These are phyloP conservation scores for Begonia fuchsioides DNA, from an alignment of 306 rosid species.

Conservation along the genomic window DNA sequence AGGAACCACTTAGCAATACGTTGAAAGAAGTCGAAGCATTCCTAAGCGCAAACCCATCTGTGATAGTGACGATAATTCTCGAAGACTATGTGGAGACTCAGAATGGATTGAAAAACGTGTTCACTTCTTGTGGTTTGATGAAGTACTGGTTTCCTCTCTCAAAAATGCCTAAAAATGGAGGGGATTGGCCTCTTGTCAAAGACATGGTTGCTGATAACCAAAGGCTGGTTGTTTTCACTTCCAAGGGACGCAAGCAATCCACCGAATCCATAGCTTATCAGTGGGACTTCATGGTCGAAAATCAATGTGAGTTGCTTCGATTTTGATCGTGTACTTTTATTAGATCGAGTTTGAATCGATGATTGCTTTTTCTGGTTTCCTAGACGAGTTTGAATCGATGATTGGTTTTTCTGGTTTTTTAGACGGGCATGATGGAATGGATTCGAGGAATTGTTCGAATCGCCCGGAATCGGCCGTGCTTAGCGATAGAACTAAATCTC, in stretches of 20 bases:
- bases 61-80: constrained; percentile 65
- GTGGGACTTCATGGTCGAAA: constrained; percentile 86
- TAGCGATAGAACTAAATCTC: constrained; percentile 47
- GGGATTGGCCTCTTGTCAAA: constrained; percentile 71
- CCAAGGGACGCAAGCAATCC: constrained; percentile 36
- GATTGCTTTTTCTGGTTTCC: no score
- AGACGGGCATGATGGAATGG: constrained; percentile 77
- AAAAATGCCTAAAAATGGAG: constrained; percentile 59
- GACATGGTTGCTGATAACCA: constrained; percentile 77
- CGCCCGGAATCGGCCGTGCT: constrained; percentile 66
- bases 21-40: constrained; percentile 60
- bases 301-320: constrained; percentile 37
- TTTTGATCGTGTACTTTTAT: no score
- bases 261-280: constrained; percentile 74
- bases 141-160: constrained; percentile 69
- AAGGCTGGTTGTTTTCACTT: constrained; percentile 64
- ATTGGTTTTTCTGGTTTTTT: not conserved
- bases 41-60: constrained; percentile 47
- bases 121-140: constrained; percentile 48
- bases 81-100: constrained; percentile 81
- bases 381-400: no score
- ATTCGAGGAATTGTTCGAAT: constrained; percentile 49
- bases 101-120: constrained; percentile 61
- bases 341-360: no score
- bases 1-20: constrained; percentile 70